Evolutionary conservation across 805 yeast species (phyloP), one percentile per base, ranked within the genome.

Genomic region (Blastobotrys peoriensis): DNA sequence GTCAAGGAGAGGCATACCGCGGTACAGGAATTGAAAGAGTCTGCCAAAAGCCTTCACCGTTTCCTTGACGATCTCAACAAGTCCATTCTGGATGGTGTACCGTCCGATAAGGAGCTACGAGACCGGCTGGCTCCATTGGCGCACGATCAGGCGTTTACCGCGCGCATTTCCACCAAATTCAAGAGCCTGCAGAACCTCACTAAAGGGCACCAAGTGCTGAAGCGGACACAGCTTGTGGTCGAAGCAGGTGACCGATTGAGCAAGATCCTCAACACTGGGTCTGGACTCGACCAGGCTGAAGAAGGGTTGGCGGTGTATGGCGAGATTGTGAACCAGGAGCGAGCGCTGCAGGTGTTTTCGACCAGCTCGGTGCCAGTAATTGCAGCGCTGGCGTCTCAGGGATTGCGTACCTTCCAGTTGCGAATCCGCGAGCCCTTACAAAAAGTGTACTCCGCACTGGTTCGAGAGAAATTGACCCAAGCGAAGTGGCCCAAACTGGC

Each of bases 401-500:
- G 47, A 10, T 25, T 42, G 18, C 15, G 18, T 3, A 33, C 27
- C 9, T 40, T 43, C 20, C 23, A 30, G 13, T 25, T 6, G 3
- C n/a, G 15, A 3, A 22, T 33, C 13, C 35, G 46, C 6, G 21
- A 18, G 10, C 44, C 44, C 4, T 18, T 42, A 21, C 44, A 43
- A 23, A 28, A 36, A n/a, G 18, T 22, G 28, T 34, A 16, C 17
- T n/a, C 18, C 2, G 9, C 20, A 2, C 27, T 28, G 15, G 16
- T 48, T 22, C 43, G 47, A 21, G 28, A 40, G 13, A 36, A 21
- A 22, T 37, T 48, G 18, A 33, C 33, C 5, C 23, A 40, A 10
- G n/a, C 41, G 5, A 25, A 28, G 3, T 48, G 52, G 52, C 52
- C 52, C 9, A 48, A 45, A 35, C 30, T 8, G 13, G 8, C 30